Base-by-base conservation (phyloP, 805 yeast genomes). In the Wickerhamiella brachini region DNA sequence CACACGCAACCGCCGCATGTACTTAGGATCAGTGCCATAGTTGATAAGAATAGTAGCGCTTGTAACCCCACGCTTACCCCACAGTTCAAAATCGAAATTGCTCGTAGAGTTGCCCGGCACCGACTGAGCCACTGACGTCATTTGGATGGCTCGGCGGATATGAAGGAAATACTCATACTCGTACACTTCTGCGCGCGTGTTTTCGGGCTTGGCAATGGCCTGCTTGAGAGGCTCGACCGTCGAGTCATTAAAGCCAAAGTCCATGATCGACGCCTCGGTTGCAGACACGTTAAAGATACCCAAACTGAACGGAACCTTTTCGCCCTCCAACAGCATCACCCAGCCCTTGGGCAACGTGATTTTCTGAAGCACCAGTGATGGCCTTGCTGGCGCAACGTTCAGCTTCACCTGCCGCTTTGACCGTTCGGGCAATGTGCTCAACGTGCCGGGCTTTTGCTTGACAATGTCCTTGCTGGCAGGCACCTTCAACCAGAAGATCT, bases 251-350 rank as follows among this genome's bases (percentile, higher is more conserved):
- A 80, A 80, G 6, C 79, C 75, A 54, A 83, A 80, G 3, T 79
- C 71, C 34, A 86, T 57, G 48, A 74, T 71, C 50, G 80, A 76
- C 44, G 83, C 78, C 0, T 72, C 59, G 3, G 81, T 79, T 4
- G 65, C 26, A 0, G 90, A 80, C 18, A 74, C 70, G 62, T 87
- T 86, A 47, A 74, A 72, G 31, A 87, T 64, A 1, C 65, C 62
- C 5, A 85, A 63, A 1, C 71, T 67, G 53, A 84, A 77, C 1
- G 62, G 55, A 48, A 71, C 72, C 42, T 70, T 68, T 58, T 87
- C 93, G 8, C 95, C 95, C 61, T 86, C 95, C 12, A 87, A 65
- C 15, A 86, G 65, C 86, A 85, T 82, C 3, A 82, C 59, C 79
- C 85, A 81, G 3, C 79, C 78, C 57, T 80, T 81, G 20, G 76